A percentile compares a stretch with the other conserved stretches of the same genome.
These are phyloP conservation scores for Aspergillus jensenii DNA, from an alignment of 2,329 filamentous ascomycete genomes.

Conservation along the genomic window DNA sequence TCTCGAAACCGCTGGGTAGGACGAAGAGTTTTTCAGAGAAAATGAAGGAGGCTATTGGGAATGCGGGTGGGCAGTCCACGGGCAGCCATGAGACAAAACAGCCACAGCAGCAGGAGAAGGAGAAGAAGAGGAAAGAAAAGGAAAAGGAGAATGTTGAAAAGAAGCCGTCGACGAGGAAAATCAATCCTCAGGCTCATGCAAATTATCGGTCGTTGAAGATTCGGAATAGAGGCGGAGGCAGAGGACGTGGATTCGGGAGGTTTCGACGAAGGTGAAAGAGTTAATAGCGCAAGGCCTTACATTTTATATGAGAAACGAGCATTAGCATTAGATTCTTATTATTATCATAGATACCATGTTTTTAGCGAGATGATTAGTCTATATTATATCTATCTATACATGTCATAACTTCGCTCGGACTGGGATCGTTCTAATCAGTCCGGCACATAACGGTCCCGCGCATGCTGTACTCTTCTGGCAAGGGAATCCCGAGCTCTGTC, in stretches of 20 bases:
- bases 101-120: conserved; percentile 4
- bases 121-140: conserved; percentile 17
- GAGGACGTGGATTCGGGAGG: conserved; percentile 34
- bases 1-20: conserved; percentile 18
- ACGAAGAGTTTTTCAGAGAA: conserved; percentile 37
- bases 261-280: conserved; percentile 37
- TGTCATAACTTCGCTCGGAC: not conserved
- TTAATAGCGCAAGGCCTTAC: not conserved
- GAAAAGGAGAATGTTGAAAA: conserved; percentile 25
- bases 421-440: conserved; percentile 22
- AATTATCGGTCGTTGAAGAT: conserved; percentile 52
- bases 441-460: conserved; percentile 34
- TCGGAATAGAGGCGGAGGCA: conserved; percentile 34
- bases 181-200: conserved; percentile 48
- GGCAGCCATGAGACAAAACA: not conserved
- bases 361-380: conserved; percentile 1
- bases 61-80: conserved; percentile 14
- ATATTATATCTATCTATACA: conserved; percentile 9
- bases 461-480: conserved; percentile 28
- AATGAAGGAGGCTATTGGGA: conserved; percentile 37
- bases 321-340: conserved; percentile 4
- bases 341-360: conserved; percentile 19
- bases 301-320: conserved; percentile 19
- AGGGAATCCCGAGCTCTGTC: conserved; percentile 17
- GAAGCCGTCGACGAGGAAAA: conserved; percentile 32